phyloP scores from a whole-genome alignment of 2,329 filamentous ascomycete genomes.

The Monosporascus sp. region DNA sequence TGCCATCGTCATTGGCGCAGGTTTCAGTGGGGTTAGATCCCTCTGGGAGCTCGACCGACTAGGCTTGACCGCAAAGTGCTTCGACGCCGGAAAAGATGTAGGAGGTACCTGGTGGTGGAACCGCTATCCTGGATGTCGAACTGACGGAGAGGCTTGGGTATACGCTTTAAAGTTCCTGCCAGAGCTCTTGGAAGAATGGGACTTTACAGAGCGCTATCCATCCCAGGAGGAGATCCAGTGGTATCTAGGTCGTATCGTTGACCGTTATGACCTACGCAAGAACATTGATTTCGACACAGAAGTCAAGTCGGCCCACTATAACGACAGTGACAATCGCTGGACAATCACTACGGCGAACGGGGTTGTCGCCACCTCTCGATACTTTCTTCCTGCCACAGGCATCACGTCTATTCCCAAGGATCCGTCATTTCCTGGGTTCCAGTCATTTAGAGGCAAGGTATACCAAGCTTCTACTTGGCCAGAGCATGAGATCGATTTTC shows the following conservation, averaged over 20 bases:
- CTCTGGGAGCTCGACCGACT: neutral
- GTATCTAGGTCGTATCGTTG: conserved; percentile 34
- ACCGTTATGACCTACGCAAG: conserved; percentile 29
- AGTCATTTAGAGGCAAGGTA: conserved; percentile 10
- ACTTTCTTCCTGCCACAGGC: conserved; percentile 4
- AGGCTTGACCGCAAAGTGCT: neutral
- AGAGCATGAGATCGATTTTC: neutral
- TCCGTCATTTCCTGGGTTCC: conserved; percentile 9
- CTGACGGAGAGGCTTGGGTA: conserved; percentile 44
- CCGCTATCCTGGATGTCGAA: conserved; percentile 28
- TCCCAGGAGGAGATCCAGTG: conserved; percentile 31
- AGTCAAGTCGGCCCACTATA: conserved; percentile 23
- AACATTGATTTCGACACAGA: conserved; percentile 28
- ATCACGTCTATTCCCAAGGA: conserved; percentile 1
- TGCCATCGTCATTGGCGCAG: conserved; percentile 1
- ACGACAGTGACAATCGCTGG: neutral
- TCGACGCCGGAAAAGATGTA: neutral
- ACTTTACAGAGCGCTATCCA: conserved; percentile 32
- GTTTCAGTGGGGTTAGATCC: conserved; percentile 1
- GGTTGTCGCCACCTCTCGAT: neutral
- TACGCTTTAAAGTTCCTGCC: conserved; percentile 34
- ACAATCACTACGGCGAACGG: neutral
- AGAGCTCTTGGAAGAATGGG: conserved; percentile 37
- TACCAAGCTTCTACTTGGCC: conserved; percentile 17
- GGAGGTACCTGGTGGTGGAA: conserved; percentile 5